These are phyloP conservation scores for Eutrema salsugineum DNA, from an alignment of 441 rosid species.

Conservation along the genomic window DNA sequence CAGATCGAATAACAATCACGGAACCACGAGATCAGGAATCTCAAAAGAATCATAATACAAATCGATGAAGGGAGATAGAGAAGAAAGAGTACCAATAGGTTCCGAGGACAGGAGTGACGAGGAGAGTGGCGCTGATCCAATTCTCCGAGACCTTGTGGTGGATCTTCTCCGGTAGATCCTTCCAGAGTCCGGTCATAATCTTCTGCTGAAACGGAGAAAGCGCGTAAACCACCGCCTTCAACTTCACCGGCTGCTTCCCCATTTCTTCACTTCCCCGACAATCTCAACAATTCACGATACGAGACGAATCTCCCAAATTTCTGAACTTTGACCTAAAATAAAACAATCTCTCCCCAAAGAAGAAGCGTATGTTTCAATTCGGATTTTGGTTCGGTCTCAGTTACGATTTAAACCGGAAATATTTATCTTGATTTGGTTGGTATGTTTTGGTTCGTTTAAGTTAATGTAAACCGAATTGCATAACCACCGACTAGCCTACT, in stretches of 20 bases:
- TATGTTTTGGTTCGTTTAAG: background rate
- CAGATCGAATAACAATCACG: slow-evolving; percentile 4
- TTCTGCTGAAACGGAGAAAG: slow-evolving; percentile 97
- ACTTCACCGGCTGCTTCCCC: slow-evolving; percentile 88
- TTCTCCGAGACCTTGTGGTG: slow-evolving; percentile 92
- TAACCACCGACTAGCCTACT: background rate
- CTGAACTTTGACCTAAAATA: slow-evolving; percentile 3
- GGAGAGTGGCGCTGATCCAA: slow-evolving; percentile 84
- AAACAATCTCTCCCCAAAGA: background rate
- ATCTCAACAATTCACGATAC: slow-evolving; percentile 3
- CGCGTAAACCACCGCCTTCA: slow-evolving; percentile 94
- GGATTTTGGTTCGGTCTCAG: slow-evolving; percentile 8
- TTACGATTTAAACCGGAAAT: background rate
- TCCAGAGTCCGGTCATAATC: slow-evolving; percentile 82
- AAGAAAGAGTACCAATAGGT: slow-evolving; percentile 44
- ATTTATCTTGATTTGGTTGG: background rate
- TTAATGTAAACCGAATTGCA: background rate
- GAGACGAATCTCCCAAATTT: background rate
- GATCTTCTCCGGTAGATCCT: slow-evolving; percentile 73
- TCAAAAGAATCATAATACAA: background rate
- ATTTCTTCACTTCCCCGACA: slow-evolving; percentile 28
- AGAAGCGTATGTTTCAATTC: background rate
- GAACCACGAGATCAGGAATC: background rate
- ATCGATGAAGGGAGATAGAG: background rate
- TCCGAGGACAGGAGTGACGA: slow-evolving; percentile 72